Conservation (phyloP, 352 stramenopile genomes). For the Discostella stelligera region DNA sequence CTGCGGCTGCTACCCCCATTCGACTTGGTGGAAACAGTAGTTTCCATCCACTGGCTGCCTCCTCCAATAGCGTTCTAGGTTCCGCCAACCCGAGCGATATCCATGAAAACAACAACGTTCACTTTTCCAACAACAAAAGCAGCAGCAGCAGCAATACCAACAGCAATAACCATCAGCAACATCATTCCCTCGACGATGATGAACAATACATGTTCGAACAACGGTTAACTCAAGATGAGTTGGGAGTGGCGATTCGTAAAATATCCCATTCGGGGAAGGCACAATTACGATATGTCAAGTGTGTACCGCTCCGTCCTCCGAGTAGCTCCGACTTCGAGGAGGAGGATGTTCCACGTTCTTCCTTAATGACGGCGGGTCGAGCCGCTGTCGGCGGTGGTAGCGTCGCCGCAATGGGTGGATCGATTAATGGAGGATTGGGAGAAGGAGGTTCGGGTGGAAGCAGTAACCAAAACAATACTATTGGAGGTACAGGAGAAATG, state of each 20-base stretch:
- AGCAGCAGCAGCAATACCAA: neutral
- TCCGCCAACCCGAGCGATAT: neutral
- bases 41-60: too few relatives aligned
- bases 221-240: conserved; percentile 65
- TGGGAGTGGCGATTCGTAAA: conserved; percentile 76
- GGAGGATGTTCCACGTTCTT: neutral
- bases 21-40: too few relatives aligned
- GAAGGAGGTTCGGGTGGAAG: neutral
- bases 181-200: conserved; percentile 49
- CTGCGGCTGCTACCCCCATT: too few relatives aligned
- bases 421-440: too few relatives aligned
- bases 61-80: neutral
- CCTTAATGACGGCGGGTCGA: neutral
- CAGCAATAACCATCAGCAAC: neutral
- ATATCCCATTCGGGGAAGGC: conserved; percentile 79
- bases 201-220: conserved; percentile 81
- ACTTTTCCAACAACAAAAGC: neutral
- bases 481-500: neutral
- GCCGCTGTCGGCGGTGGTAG: neutral
- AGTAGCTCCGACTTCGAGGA: conserved; percentile 19
- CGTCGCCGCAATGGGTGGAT: neutral
- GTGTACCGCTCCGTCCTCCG: conserved; percentile 42
- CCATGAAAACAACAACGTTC: neutral
- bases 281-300: conserved; percentile 76
- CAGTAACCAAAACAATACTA: neutral